Base-by-base conservation (phyloP, 2,329 filamentous ascomycete genomes). In the Ceratocystis lukuohia region DNA sequence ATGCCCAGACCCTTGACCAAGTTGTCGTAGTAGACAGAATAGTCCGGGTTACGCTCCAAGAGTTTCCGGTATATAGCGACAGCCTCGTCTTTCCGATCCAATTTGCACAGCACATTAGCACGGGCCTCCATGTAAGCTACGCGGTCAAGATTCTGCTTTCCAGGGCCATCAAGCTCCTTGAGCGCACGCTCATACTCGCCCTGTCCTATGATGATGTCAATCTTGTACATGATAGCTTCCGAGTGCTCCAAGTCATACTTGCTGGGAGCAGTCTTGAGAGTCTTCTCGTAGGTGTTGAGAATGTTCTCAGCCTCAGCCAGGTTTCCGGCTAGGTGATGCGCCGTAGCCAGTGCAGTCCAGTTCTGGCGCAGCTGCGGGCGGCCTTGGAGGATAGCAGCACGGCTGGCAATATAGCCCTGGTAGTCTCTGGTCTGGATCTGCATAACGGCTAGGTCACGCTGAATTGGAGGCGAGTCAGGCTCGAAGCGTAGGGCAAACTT, bases 391-490 rank as follows among this genome's bases (percentile, higher is more conserved):
- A 99, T 97, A 66, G 87, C 82, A 69, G 84, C 87, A 71, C 94
- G 84, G 77, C 91, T 97, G 75, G 93, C 87, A 70, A 96, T 85
- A 74, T 97, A 97, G 65, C 94, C 94, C 70, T 88, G 83, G 76
- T 92, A 97, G 78, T 99, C 94, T 71, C 94, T 87, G 84, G 96
- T 96, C 78, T 99, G 94, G 71, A 96, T 84, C 78, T 99, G 94
- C 68, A 99, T 83, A 69, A 95, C 84, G 63, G 94, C 93, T 69
- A 99, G 81, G 74, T 99, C 95, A 70, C 94, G 85, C 76, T 96
- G 90, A 72, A 99, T 99, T 76, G 96, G 93, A 69, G 85, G 82
- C 15, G 91, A 96, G 25, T 96, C 91, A n/a, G 95, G 93, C 73
- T 99, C 94, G 68, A 97, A 83, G 74, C 85, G 87, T 71, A 99